Conservation (phyloP, 2,329 filamentous ascomycete genomes). For the Aspergillus fijiensis region DNA sequence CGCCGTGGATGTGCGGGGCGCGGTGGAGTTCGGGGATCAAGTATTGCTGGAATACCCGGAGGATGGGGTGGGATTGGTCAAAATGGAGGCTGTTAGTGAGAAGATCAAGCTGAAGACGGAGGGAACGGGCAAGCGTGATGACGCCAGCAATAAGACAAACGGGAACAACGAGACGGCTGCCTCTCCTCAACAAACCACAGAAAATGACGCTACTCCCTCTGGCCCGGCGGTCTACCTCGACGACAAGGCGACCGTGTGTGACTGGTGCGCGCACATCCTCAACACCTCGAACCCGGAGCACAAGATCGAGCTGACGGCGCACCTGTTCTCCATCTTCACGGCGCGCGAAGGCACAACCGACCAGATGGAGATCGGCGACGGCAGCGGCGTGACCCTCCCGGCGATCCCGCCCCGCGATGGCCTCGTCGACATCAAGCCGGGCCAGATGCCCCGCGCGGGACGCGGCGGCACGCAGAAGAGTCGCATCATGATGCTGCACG, state of each 20-base stretch:
- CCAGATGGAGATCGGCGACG: slow-evolving; percentile 46
- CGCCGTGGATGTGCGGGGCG: slow-evolving; percentile 40
- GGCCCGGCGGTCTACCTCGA: slow-evolving; percentile 35
- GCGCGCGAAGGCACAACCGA: slow-evolving; percentile 39
- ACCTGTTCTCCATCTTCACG: slow-evolving; percentile 45
- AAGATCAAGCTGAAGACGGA: slow-evolving; percentile 45
- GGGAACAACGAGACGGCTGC: neutral
- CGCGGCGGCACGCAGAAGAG: slow-evolving; percentile 47
- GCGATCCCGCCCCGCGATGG: slow-evolving; percentile 45
- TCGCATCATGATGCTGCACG: slow-evolving; percentile 49
- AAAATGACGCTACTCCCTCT: slow-evolving; percentile 15
- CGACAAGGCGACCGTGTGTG: slow-evolving; percentile 47
- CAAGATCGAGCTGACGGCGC: slow-evolving; percentile 49
- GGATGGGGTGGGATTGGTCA: slow-evolving; percentile 26
- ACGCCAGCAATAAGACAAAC: neutral
- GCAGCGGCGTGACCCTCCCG: slow-evolving; percentile 36
- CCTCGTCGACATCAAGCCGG: slow-evolving; percentile 40
- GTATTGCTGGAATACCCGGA: slow-evolving; percentile 37
- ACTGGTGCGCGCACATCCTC: slow-evolving; percentile 50
- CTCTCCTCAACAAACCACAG: neutral
- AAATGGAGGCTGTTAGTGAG: slow-evolving; percentile 48
- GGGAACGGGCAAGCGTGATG: neutral
- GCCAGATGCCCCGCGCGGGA: slow-evolving; percentile 43
- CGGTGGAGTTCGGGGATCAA: slow-evolving; percentile 25
- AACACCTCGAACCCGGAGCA: slow-evolving; percentile 48